A percentile compares a stretch with the other conserved stretches of the same genome.
These are phyloP conservation scores for Microthlaspi erraticum DNA, from an alignment of 345 rosid genomes.

Conservation along the genomic window DNA sequence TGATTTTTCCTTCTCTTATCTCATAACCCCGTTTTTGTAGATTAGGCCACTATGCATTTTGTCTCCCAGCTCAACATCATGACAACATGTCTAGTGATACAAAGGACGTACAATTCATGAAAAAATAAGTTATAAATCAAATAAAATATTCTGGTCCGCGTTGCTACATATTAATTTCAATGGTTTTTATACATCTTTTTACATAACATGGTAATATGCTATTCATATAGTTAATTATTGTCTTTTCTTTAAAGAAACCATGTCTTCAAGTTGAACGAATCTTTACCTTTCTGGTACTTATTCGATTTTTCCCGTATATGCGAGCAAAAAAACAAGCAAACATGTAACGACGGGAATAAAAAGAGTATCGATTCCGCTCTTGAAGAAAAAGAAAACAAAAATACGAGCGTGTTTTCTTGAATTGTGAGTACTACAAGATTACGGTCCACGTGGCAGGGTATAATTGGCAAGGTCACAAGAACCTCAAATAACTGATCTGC, in stretches of 20 bases:
- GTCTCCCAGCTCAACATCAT: constrained; percentile 32
- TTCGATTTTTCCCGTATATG: constrained; percentile 24
- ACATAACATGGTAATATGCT: neutral
- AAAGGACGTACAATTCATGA: constrained; percentile 9
- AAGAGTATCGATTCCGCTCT: constrained; percentile 22
- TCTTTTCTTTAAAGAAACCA: neutral
- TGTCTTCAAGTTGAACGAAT: constrained; percentile 16
- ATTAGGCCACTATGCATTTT: constrained; percentile 38
- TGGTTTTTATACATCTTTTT: neutral
- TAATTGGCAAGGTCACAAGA: constrained; percentile 55
- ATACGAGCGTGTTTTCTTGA: constrained; percentile 14
- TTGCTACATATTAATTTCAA: neutral
- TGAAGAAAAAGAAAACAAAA: neutral
- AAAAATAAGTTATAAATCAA: neutral
- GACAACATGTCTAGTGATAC: constrained; percentile 21
- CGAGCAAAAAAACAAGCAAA: constrained; percentile 23
- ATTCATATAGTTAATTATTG: neutral
- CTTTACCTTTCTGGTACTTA: neutral
- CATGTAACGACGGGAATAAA: constrained; percentile 25
- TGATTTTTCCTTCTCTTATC: constrained; percentile 17
- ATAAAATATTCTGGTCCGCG: constrained; percentile 25
- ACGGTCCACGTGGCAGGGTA: constrained; percentile 64
- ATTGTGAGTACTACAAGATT: constrained; percentile 42
- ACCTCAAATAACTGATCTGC: constrained; percentile 83
- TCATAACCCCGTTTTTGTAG: constrained; percentile 16